These are phyloP conservation scores for Gonium pectorale DNA, from an alignment of 139 green algal species.

Conservation along the genomic window DNA sequence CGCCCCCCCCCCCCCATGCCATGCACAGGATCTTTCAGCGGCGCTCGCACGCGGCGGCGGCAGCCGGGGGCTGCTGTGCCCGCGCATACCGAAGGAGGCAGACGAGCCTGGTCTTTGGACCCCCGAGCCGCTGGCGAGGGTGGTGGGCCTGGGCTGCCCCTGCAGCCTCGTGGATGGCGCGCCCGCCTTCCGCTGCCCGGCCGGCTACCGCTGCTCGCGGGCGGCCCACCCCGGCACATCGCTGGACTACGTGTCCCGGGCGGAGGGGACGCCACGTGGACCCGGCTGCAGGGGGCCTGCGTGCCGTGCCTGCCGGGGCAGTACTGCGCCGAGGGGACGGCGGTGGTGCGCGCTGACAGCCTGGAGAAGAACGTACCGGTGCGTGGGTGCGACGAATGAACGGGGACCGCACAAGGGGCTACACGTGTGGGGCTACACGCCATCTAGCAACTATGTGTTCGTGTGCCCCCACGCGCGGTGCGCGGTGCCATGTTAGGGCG, in stretches of 20 bases:
- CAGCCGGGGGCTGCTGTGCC: background rate
- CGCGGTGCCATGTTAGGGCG: too few relatives aligned
- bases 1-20: too few relatives aligned
- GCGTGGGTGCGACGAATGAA: too few relatives aligned
- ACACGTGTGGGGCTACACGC: too few relatives aligned
- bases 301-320: conserved; percentile 44
- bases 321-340: conserved; percentile 46
- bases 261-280: background rate
- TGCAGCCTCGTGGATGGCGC: conserved; percentile 42
- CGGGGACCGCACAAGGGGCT: too few relatives aligned
- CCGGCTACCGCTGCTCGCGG: conserved; percentile 25
- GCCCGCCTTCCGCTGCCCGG: conserved; percentile 30
- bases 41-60: too few relatives aligned
- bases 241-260: background rate
- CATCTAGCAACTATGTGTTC: too few relatives aligned
- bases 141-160: conserved; percentile 30
- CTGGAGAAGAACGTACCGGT: too few relatives aligned
- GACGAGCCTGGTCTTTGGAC: background rate
- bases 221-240: background rate
- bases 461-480: too few relatives aligned
- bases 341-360: too few relatives aligned
- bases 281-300: conserved; percentile 37
- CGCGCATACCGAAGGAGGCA: background rate
- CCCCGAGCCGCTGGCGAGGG: background rate
- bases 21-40: too few relatives aligned